Conservation (phyloP, 176 grass and related monocot genomes). For the Cenchrus americanus region DNA sequence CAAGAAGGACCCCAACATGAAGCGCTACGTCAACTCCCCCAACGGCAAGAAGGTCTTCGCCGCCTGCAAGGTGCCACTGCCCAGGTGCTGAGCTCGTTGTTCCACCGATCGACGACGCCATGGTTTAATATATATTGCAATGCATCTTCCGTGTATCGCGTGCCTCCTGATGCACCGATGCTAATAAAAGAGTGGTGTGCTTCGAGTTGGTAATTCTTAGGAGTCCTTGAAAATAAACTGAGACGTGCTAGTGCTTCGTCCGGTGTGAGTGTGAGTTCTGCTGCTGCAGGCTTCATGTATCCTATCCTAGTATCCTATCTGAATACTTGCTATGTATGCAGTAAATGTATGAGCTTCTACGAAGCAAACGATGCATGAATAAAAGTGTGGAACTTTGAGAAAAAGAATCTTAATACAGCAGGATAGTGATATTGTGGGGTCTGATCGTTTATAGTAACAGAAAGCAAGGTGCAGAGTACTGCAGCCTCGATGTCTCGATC, state of each 20-base stretch:
- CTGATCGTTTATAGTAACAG: neutral
- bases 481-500: neutral
- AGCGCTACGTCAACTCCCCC: conserved; percentile 85
- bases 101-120: too few species aligned
- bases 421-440: neutral
- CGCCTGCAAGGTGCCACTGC: conserved; percentile 51
- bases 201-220: neutral
- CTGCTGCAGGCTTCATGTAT: neutral
- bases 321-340: neutral
- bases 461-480: neutral
- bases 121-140: too few species aligned
- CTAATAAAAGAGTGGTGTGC: conserved; percentile 3
- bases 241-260: neutral
- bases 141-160: too few species aligned
- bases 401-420: neutral
- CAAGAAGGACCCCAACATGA: conserved; percentile 68
- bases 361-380: neutral
- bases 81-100: conserved; percentile 32
- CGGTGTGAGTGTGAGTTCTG: neutral
- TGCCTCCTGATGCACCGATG: too few species aligned
- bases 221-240: conserved; percentile 21
- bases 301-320: neutral
- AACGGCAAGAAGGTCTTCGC: conserved; percentile 85
- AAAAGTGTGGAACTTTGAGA: neutral
- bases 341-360: neutral